These are phyloP conservation scores for Pachyrhizus erosus DNA, from an alignment of 306 rosid genomes.

Conservation along the genomic window DNA sequence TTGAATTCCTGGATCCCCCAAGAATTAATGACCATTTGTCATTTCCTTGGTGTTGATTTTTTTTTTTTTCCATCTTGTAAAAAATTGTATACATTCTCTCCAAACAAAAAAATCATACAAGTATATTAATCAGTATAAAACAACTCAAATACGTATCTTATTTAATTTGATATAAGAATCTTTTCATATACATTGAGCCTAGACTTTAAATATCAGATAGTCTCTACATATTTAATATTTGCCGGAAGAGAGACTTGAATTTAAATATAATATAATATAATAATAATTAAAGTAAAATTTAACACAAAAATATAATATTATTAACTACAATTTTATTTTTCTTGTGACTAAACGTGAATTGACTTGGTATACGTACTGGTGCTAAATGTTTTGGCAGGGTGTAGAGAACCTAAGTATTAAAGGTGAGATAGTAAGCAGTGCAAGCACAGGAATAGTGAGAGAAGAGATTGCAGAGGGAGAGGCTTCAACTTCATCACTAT, in stretches of 20 bases:
- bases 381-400: slow-evolving; percentile 54
- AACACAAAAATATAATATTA: no score
- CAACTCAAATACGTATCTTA: no score
- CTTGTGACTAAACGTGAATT: neutral
- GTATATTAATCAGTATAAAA: no score
- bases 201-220: no score
- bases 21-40: neutral
- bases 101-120: neutral
- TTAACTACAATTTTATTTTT: neutral
- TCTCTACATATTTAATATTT: no score
- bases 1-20: neutral
- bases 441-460: slow-evolving; percentile 51
- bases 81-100: neutral
- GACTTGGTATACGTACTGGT: neutral
- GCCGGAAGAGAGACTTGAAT: no score
- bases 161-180: no score
- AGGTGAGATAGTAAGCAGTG: slow-evolving; percentile 58
- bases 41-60: neutral
- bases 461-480: slow-evolving; percentile 61
- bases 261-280: no score
- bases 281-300: no score
- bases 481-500: slow-evolving; percentile 48
- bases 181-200: no score
- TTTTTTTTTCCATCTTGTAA: neutral
- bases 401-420: slow-evolving; percentile 41